Evolutionary conservation across 352 stramenopile species (phyloP).

Genomic region (Aphanomyces astaci): DNA sequence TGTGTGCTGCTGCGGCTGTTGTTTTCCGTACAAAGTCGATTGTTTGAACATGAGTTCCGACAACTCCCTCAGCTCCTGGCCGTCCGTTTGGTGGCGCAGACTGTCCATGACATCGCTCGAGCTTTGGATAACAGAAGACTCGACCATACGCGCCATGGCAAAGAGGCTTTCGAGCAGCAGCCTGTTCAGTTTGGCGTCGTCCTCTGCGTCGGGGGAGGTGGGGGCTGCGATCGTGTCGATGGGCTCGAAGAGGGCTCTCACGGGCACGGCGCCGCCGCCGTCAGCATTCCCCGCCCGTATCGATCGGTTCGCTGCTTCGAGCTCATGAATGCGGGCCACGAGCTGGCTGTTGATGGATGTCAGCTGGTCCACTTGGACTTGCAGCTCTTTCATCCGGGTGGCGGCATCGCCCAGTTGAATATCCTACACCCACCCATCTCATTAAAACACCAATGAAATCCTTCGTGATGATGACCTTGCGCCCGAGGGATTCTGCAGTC

Average conservation of each 20-base stretch:
- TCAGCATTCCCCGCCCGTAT: not conserved
- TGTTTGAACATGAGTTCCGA: slow-evolving; percentile 21
- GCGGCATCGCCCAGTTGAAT: slow-evolving; percentile 55
- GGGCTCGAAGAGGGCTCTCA: slow-evolving; percentile 29
- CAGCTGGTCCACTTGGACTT: slow-evolving; percentile 68
- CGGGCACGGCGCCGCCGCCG: not conserved
- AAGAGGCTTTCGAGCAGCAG: slow-evolving; percentile 79
- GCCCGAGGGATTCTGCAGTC: slow-evolving; percentile 58
- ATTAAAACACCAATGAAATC: no score
- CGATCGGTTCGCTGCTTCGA: slow-evolving; percentile 37
- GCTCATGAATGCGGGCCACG: slow-evolving; percentile 48
- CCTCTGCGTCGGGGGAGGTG: slow-evolving; percentile 56
- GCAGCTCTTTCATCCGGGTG: slow-evolving; percentile 59
- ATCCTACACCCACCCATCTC: no score
- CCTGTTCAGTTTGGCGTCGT: slow-evolving; percentile 34
- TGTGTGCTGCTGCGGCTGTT: not conserved
- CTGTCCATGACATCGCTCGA: slow-evolving; percentile 76
- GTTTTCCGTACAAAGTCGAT: not conserved
- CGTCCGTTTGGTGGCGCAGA: slow-evolving; percentile 66
- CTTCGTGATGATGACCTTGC: no score
- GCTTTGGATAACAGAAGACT: slow-evolving; percentile 76
- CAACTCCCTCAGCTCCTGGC: slow-evolving; percentile 47
- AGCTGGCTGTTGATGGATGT: slow-evolving; percentile 68
- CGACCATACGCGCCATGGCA: slow-evolving; percentile 77
- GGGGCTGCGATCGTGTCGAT: slow-evolving; percentile 46